Conservation (phyloP, 1,284 basidiomycete genomes). For the Chalciporus piperatoides region DNA sequence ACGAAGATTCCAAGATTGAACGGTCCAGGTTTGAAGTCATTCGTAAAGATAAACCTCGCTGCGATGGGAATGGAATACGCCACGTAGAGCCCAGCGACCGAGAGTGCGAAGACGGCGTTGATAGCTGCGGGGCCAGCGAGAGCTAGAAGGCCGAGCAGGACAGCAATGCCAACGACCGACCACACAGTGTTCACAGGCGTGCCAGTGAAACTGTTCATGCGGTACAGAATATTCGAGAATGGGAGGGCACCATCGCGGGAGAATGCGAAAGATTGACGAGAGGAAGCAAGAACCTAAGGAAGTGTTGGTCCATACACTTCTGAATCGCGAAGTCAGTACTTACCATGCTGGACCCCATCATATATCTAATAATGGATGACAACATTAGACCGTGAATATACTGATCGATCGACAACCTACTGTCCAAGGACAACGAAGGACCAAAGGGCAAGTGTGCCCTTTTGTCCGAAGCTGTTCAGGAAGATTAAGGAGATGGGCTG, state of each 20-base stretch:
- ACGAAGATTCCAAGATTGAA: slow-evolving; percentile 61
- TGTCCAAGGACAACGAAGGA: slow-evolving; percentile 63
- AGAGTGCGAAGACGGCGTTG: slow-evolving; percentile 64
- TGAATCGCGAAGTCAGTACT: background rate
- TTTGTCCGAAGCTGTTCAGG: slow-evolving; percentile 62
- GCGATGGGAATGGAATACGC: slow-evolving; percentile 60
- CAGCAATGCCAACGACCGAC: slow-evolving; percentile 47
- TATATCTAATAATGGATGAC: slow-evolving; percentile 43
- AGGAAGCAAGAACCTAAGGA: slow-evolving; percentile 51
- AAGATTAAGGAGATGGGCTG: slow-evolving; percentile 78
- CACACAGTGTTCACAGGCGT: slow-evolving; percentile 70
- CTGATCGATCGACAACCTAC: slow-evolving; percentile 35
- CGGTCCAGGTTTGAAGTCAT: slow-evolving; percentile 61
- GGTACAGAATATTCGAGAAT: slow-evolving; percentile 62
- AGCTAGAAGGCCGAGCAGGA: slow-evolving; percentile 54
- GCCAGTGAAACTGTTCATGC: slow-evolving; percentile 58
- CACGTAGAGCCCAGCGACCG: slow-evolving; percentile 54
- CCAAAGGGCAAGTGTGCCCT: slow-evolving; percentile 62
- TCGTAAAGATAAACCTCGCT: slow-evolving; percentile 46
- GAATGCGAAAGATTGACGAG: slow-evolving; percentile 61
- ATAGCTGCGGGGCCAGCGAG: slow-evolving; percentile 66
- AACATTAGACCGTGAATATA: background rate
- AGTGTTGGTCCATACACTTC: background rate
- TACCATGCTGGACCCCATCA: slow-evolving; percentile 76
- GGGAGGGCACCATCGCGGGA: slow-evolving; percentile 68